These are phyloP conservation scores for Moesziomyces sp. DNA, from an alignment of 1,284 basidiomycete genomes.

Conservation along the genomic window DNA sequence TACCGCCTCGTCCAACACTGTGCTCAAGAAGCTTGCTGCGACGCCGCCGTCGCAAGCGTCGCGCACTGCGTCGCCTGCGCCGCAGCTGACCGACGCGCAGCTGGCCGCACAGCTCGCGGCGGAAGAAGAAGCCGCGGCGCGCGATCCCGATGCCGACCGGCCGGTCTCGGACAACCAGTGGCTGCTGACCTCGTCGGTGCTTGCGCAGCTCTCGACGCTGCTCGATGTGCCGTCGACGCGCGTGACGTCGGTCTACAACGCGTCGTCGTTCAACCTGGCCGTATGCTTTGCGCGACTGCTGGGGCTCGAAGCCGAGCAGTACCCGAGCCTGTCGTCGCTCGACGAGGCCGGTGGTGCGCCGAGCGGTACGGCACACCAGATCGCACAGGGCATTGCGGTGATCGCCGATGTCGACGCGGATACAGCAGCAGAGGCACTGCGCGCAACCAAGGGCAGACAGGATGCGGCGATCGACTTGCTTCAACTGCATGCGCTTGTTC, in stretches of 20 bases:
- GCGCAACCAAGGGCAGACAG: constrained; percentile 58
- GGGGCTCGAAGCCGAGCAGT: constrained; percentile 37
- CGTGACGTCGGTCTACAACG: constrained; percentile 52
- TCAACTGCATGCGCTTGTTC: constrained; percentile 50
- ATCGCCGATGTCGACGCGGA: constrained; percentile 24
- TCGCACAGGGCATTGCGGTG: constrained; percentile 40
- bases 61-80: constrained; percentile 4
- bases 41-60: constrained; percentile 4
- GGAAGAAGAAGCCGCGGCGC: constrained; percentile 44
- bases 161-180: constrained; percentile 60
- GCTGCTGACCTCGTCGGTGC: constrained; percentile 63
- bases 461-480: constrained; percentile 63
- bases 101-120: constrained; percentile 54
- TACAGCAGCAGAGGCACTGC: constrained; percentile 39
- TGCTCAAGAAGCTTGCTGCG: constrained; percentile 16
- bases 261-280: constrained; percentile 55
- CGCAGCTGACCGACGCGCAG: constrained; percentile 49
- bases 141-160: constrained; percentile 35
- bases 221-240: constrained; percentile 44
- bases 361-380: constrained; percentile 33
- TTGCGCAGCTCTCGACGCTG: constrained; percentile 58
- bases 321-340: constrained; percentile 29
- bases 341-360: constrained; percentile 41
- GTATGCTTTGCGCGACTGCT: constrained; percentile 49
- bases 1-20: constrained; percentile 10